Base-by-base conservation (phyloP, 805 yeast species). In the Scheffersomyces spartinae region DNA sequence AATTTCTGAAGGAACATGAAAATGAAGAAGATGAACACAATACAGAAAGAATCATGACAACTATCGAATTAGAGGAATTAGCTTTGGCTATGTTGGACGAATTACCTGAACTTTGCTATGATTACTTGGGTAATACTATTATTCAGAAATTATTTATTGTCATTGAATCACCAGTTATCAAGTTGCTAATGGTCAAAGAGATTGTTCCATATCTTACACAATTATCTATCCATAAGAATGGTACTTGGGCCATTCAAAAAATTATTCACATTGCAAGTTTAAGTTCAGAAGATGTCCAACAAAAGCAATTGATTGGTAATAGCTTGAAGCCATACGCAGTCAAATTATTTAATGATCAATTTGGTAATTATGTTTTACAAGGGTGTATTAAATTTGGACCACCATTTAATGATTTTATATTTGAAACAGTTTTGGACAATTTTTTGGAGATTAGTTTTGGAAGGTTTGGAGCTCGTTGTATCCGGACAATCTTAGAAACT, bases 231-330 rank as follows among this genome's bases (percentile, higher is more conserved):
- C 98, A 91, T 56, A 91, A 91, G 45, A 91, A 91, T 49, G 98
- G 98, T 34, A 91, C 98, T 4, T 91, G 98, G 98, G 97, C 96
- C 2, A 94, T 95, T 13, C 98, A 91, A 52, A 91, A 88, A 52
- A 77, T 91, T 51, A 85, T 91, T 39, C 79, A 74, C 36, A 74
- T 75, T 23, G 78, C 84, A 4, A 53, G 64, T 34, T 73, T 72
- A 25, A 73, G 64, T 22, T 64, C 70, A 25, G 82, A 74, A 40
- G 51, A 48, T 15, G 38, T 30, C 20, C 60, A 52, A 33, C 64
- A 56, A 27, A 77, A 71, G 48, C 55, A 63, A 39, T 47, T 79
- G 25, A 80, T 91, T 22, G 74, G 77, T 6, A 59, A 68, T 14
- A 70, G 84, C 20, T 64, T 91, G 34, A 69, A 71, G 32, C 91